phyloP scores from a whole-genome alignment of 2,329 filamentous ascomycete species.

The Aspergillus hortae region DNA sequence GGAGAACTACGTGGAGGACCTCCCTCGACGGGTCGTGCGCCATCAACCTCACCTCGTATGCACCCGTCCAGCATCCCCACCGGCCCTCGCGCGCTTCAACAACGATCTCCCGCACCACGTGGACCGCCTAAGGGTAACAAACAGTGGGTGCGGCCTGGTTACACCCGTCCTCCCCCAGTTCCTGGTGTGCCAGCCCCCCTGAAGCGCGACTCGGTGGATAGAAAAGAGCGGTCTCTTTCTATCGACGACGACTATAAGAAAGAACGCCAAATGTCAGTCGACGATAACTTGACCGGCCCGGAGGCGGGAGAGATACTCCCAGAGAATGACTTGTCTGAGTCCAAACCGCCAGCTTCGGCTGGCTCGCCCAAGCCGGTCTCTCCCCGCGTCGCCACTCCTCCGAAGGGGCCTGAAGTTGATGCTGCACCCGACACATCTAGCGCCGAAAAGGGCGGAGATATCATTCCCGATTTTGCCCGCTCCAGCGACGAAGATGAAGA shows the following conservation, averaged over 20 bases:
- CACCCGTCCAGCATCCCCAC: conserved; percentile 37
- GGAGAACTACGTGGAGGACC: conserved; percentile 23
- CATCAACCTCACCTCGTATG: conserved; percentile 37
- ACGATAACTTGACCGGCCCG: conserved; percentile 11
- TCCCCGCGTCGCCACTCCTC: conserved; percentile 1
- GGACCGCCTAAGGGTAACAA: conserved; percentile 34
- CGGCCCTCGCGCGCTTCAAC: conserved; percentile 39
- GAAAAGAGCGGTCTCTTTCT: conserved; percentile 19
- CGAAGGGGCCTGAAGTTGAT: conserved; percentile 5
- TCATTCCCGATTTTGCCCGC: conserved; percentile 32
- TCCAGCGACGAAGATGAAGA: conserved; percentile 45
- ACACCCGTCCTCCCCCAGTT: conserved; percentile 22
- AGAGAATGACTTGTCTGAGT: conserved; percentile 8
- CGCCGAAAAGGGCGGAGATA: conserved; percentile 11
- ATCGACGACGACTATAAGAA: conserved; percentile 17
- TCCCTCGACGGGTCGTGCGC: conserved; percentile 22
- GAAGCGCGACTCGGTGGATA: conserved; percentile 33
- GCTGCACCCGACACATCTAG: background rate
- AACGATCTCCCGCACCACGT: conserved; percentile 29
- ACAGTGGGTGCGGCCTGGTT: conserved; percentile 39
- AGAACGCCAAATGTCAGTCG: conserved; percentile 11
- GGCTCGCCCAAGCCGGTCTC: conserved; percentile 1
- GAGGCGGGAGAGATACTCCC: conserved; percentile 15
- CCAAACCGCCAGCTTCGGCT: background rate
- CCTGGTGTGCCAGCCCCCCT: conserved; percentile 15